Conservation (phyloP, 2,329 filamentous ascomycete species). For the Talaromyces sp. region DNA sequence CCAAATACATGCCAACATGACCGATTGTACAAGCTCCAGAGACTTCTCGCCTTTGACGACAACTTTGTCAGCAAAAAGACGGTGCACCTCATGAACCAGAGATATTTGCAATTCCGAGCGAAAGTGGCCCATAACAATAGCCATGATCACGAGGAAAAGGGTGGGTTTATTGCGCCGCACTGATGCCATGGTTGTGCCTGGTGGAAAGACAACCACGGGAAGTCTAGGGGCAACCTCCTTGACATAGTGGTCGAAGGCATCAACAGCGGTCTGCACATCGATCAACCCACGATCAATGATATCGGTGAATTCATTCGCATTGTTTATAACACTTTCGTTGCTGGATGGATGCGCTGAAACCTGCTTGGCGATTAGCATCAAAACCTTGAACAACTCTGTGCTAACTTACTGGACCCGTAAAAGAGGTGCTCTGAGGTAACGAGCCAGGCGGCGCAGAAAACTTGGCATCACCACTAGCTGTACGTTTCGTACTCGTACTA, state of each 20-base stretch:
- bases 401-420: neutral
- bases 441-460: constrained; percentile 12
- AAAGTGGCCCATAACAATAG: constrained; percentile 54
- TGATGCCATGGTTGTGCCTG: constrained; percentile 54
- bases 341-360: neutral
- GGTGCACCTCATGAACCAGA: constrained; percentile 69
- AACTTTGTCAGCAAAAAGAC: constrained; percentile 70
- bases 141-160: constrained; percentile 59
- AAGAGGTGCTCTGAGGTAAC: constrained; percentile 11
- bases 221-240: constrained; percentile 55
- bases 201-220: constrained; percentile 59
- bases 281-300: constrained; percentile 54
- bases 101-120: constrained; percentile 58
- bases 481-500: constrained; percentile 33
- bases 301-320: constrained; percentile 41
- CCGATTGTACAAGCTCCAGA: constrained; percentile 76
- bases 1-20: constrained; percentile 76
- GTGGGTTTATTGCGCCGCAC: constrained; percentile 59
- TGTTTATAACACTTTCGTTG: constrained; percentile 16
- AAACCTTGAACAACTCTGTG: neutral
- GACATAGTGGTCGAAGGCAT: constrained; percentile 58
- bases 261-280: constrained; percentile 51
- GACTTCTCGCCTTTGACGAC: constrained; percentile 76
- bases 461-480: constrained; percentile 33
- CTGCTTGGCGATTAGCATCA: neutral